Base-by-base conservation (phyloP, 345 rosid species). In the Lepidium sativum region DNA sequence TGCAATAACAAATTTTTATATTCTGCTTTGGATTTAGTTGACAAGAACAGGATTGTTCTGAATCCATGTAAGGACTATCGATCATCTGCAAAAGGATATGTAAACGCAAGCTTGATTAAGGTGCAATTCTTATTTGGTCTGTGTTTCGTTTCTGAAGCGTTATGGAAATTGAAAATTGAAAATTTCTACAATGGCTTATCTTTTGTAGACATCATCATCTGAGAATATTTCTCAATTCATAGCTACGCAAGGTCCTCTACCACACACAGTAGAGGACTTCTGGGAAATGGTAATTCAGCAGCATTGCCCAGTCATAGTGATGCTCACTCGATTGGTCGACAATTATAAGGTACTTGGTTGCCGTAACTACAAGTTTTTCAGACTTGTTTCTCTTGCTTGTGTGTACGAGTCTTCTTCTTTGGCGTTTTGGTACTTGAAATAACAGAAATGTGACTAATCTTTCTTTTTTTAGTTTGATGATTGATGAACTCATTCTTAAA, bases 201-300 rank as follows among this genome's bases (percentile, higher is more conserved):
- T 51, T 58, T 29, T 77, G 79, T 72, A 94, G 97, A 72, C 91
- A 9, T 81, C 88, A 39, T 79, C 89, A 0, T 79, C 81, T 5
- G 89, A 84, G 66, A 71, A 54, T n/a, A 23, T 86, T 60, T 82
- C 92, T 70, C 75, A 18, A 76, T 94, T 90, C 70, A 90, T 94
- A 74, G 96, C 97, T 51, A 86, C 97, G 0, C 99, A 94, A 77
- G 97, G 96, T 60, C 99, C 97, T 21, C 33, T 94, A 17, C 82
- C 77, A 5, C 81, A 78, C 44, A 90, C 96, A 31, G 69, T 44
- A n/a, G 96, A 90, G 77, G 97, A 94, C 60, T 88, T 90, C 71
- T 94, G 99, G 99, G 95, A 86, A 84, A 86, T 94, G 99, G 84
- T 86, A 1, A 68, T 90, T 31, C 99, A 90, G 66, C 62, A 69